phyloP scores from a whole-genome alignment of 2,329 filamentous ascomycete species.

The Pestalotiopsis sp. region DNA sequence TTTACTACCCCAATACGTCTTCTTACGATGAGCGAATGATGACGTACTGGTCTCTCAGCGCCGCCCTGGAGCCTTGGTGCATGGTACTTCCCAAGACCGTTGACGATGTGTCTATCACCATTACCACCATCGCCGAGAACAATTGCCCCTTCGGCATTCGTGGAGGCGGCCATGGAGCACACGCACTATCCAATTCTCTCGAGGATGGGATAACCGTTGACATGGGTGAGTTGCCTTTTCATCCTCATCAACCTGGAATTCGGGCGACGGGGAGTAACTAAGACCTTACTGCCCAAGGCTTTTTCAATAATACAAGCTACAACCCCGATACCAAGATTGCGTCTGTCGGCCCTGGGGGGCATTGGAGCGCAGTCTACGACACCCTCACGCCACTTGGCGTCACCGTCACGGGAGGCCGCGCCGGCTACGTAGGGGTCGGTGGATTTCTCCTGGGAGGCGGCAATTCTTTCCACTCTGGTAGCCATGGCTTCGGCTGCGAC shows the following conservation, averaged over 20 bases:
- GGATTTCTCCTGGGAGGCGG: constrained; percentile 30
- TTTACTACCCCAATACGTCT: constrained; percentile 3
- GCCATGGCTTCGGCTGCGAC: constrained; percentile 46
- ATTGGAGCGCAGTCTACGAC: constrained; percentile 26
- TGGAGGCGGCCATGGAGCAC: constrained; percentile 15
- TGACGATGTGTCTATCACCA: constrained; percentile 9
- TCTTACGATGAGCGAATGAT: constrained; percentile 6
- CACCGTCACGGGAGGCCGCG: constrained; percentile 26
- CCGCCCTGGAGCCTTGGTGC: constrained; percentile 9
- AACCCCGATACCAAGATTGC: constrained; percentile 29
- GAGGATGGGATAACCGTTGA: constrained; percentile 18
- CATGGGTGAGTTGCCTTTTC: constrained; percentile 8
- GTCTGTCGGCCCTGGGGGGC: constrained; percentile 29
- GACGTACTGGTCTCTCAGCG: constrained; percentile 12
- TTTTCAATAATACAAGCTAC: constrained; percentile 31
- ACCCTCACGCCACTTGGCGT: constrained; percentile 20
- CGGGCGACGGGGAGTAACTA: not conserved
- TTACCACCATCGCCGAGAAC: constrained; percentile 17
- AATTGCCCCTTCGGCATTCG: constrained; percentile 17
- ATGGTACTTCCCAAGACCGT: constrained; percentile 9
- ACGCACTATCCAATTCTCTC: constrained; percentile 8
- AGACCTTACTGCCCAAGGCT: not conserved
- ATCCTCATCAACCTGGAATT: not conserved
- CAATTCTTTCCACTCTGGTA: constrained; percentile 22
- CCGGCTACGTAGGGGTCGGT: constrained; percentile 25